phyloP scores from a whole-genome alignment of 202 grass and related monocot species.

The Zizania palustris region DNA sequence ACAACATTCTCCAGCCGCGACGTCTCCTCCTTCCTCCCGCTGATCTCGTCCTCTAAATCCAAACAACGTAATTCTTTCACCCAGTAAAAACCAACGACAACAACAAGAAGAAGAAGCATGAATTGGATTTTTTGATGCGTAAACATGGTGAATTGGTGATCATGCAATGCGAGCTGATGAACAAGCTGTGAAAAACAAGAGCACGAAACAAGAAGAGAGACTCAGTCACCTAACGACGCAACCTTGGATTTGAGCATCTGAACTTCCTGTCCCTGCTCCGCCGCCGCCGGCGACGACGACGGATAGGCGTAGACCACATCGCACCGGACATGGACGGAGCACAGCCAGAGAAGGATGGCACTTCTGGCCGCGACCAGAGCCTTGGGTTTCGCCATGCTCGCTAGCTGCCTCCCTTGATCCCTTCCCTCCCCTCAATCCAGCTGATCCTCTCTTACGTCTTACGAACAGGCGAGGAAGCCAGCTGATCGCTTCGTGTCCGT shows the following conservation, averaged over 20 bases:
- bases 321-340: slow-evolving; percentile 7
- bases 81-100: slow-evolving; percentile 14
- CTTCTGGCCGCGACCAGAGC: slow-evolving; percentile 1
- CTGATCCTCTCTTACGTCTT: too few species aligned
- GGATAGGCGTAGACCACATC: slow-evolving; percentile 6
- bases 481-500: too few species aligned
- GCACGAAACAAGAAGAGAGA: not conserved
- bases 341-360: slow-evolving; percentile 33
- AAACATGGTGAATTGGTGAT: not conserved
- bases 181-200: not conserved
- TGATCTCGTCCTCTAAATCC: slow-evolving; percentile 58
- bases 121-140: too few species aligned
- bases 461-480: too few species aligned
- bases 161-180: not conserved
- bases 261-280: slow-evolving; percentile 40
- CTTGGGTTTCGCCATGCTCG: slow-evolving; percentile 14
- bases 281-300: not conserved
- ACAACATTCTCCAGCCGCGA: slow-evolving; percentile 48
- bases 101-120: not conserved
- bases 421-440: too few species aligned
- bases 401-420: not conserved
- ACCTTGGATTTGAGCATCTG: slow-evolving; percentile 63
- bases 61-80: slow-evolving; percentile 30
- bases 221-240: slow-evolving; percentile 53
- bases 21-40: slow-evolving; percentile 47